These are phyloP conservation scores for Verticillium albo-atrum DNA, from an alignment of 2,329 filamentous ascomycete genomes.

Conservation along the genomic window DNA sequence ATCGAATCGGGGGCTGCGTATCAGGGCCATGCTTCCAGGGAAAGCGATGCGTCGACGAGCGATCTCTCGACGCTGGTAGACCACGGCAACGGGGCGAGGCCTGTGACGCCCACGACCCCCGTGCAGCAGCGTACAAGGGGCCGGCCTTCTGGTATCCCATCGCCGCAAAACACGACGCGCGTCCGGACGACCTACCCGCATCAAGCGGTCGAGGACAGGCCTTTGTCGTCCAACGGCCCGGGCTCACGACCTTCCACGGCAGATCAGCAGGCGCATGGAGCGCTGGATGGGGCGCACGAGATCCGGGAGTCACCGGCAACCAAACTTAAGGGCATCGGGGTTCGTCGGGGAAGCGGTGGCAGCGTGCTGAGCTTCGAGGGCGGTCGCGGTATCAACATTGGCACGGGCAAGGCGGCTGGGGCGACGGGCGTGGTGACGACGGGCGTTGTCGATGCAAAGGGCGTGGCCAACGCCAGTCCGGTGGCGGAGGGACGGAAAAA, in stretches of 20 bases:
- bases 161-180: constrained; percentile 9
- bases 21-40: constrained; percentile 17
- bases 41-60: constrained; percentile 21
- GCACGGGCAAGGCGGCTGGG: constrained; percentile 26
- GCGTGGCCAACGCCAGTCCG: constrained; percentile 8
- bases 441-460: constrained; percentile 14
- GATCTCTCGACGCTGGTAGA: constrained; percentile 5
- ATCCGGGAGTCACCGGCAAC: constrained; percentile 9
- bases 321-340: constrained; percentile 23
- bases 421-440: constrained; percentile 28
- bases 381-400: constrained; percentile 35
- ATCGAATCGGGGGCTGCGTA: constrained; percentile 31
- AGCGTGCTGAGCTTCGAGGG: constrained; percentile 35
- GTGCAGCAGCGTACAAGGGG: constrained; percentile 3
- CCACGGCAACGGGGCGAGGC: constrained; percentile 3
- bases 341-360: constrained; percentile 21
- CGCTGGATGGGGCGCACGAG: constrained; percentile 5
- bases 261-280: constrained; percentile 3
- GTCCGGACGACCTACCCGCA: constrained; percentile 4
- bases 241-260: not conserved
- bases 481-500: constrained; percentile 9
- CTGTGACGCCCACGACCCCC: constrained; percentile 1
- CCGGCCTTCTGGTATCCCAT: constrained; percentile 8
- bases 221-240: constrained; percentile 1
- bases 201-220: constrained; percentile 6